Conservation (phyloP, 2,329 filamentous ascomycete species). For the Raffaelea albimanens region DNA sequence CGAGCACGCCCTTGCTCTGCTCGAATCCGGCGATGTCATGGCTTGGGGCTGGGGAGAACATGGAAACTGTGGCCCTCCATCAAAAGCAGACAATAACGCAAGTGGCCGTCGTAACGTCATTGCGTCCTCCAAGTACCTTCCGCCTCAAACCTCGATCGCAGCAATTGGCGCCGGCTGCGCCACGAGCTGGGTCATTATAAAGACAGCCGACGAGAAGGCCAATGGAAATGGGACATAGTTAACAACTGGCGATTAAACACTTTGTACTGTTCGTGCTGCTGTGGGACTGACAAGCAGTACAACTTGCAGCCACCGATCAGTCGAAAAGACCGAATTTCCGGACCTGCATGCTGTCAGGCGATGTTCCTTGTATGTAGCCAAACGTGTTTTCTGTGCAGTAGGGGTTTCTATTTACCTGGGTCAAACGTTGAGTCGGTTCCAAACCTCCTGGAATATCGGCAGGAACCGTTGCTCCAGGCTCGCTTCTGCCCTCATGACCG, state of each 20-base stretch:
- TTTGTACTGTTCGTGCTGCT: too few species aligned
- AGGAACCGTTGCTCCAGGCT: conserved; percentile 4
- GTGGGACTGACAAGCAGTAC: too few species aligned
- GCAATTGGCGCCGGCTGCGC: conserved; percentile 78
- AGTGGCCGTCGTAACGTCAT: conserved; percentile 62
- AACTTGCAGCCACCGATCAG: conserved; percentile 1
- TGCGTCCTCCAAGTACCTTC: conserved; percentile 45
- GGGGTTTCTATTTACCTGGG: conserved; percentile 54
- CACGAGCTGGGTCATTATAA: conserved; percentile 62
- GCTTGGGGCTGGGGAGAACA: conserved; percentile 98
- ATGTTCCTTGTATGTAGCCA: conserved; percentile 22
- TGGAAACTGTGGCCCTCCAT: conserved; percentile 73
- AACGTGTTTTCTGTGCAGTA: too few species aligned
- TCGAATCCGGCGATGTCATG: conserved; percentile 55
- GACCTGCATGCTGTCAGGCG: conserved; percentile 13
- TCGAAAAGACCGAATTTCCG: conserved; percentile 23
- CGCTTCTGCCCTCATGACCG: conserved; percentile 19
- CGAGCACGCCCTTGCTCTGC: conserved; percentile 75
- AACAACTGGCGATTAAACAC: too few species aligned
- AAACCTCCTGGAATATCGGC: conserved; percentile 28
- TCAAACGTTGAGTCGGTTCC: conserved; percentile 65
- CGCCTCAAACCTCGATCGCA: conserved; percentile 40
- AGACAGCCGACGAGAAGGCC: not conserved
- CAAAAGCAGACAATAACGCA: conserved; percentile 48
- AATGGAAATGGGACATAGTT: too few species aligned